Percentiles rank a stretch among this genome's conserved stretches.
phyloP scores from a whole-genome alignment of 352 stramenopile genomes.

The Pythium aristosporum region DNA sequence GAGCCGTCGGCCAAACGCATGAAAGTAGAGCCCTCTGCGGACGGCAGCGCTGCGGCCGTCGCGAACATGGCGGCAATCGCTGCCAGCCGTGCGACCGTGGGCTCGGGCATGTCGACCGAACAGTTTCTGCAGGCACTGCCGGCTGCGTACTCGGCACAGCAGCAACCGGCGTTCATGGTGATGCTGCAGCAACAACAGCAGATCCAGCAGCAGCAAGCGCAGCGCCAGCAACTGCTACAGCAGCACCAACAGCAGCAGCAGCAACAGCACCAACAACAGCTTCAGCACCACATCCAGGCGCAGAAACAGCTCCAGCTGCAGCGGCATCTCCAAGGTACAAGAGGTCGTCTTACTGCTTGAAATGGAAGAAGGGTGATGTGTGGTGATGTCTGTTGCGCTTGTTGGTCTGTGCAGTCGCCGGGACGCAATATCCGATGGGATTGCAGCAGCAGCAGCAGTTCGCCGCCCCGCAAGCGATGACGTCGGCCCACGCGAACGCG shows the following conservation, averaged over 20 bases:
- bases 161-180: conserved; percentile 29
- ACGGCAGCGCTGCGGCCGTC: conserved; percentile 9
- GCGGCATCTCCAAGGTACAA: conserved; percentile 17
- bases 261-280: conserved; percentile 21
- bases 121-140: conserved; percentile 39
- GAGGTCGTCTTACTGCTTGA: too few relatives aligned
- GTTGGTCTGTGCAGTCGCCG: not conserved
- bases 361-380: not conserved
- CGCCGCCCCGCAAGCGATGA: not conserved
- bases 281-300: conserved; percentile 21
- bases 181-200: conserved; percentile 28
- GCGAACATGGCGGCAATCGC: conserved; percentile 31
- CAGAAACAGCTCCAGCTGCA: conserved; percentile 25
- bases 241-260: conserved; percentile 8
- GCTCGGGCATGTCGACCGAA: conserved; percentile 30
- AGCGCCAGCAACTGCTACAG: conserved; percentile 8
- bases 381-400: not conserved
- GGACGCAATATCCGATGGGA: conserved; percentile 2
- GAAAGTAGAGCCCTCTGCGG: conserved; percentile 24
- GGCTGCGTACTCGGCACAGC: conserved; percentile 21
- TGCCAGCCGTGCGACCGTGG: conserved; percentile 17
- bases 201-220: conserved; percentile 10
- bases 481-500: not conserved
- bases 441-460: conserved; percentile 4
- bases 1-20: conserved; percentile 33